phyloP scores from a whole-genome alignment of 2,329 filamentous ascomycete species.

The Diaporthe capsici region DNA sequence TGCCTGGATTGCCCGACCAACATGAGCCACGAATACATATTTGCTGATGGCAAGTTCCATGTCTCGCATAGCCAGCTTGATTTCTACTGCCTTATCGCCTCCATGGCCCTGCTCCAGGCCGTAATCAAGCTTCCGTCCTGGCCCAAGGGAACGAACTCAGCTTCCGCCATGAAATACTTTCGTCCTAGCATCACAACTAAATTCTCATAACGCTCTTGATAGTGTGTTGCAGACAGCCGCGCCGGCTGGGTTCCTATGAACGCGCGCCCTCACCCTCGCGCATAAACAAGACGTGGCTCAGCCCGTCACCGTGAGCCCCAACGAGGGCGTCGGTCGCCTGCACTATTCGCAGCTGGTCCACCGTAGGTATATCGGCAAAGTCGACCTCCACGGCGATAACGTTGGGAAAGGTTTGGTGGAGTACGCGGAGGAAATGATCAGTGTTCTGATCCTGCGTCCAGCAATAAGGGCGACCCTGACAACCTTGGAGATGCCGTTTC shows the following conservation, averaged over 20 bases:
- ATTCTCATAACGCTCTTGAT: too few relatives aligned
- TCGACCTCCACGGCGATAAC: neutral
- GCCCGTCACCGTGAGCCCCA: neutral
- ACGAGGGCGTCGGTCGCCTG: neutral
- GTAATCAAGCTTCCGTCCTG: too few relatives aligned
- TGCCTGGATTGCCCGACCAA: conserved; percentile 1
- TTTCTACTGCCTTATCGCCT: too few relatives aligned
- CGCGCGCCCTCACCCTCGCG: too few relatives aligned
- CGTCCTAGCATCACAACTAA: too few relatives aligned
- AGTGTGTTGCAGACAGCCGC: too few relatives aligned
- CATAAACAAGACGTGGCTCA: too few relatives aligned
- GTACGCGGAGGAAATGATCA: neutral
- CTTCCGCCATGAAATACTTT: too few relatives aligned
- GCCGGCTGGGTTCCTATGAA: too few relatives aligned
- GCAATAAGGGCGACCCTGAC: neutral
- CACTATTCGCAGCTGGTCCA: neutral
- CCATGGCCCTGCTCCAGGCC: too few relatives aligned
- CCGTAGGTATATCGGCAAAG: neutral
- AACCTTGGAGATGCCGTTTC: neutral
- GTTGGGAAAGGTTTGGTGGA: neutral
- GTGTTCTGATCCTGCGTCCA: neutral
- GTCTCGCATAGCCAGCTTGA: neutral
- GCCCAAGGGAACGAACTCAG: too few relatives aligned
- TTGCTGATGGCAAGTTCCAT: neutral
- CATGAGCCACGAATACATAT: neutral